Conservation (phyloP, 345 rosid species). For the Gossypium herbaceum region DNA sequence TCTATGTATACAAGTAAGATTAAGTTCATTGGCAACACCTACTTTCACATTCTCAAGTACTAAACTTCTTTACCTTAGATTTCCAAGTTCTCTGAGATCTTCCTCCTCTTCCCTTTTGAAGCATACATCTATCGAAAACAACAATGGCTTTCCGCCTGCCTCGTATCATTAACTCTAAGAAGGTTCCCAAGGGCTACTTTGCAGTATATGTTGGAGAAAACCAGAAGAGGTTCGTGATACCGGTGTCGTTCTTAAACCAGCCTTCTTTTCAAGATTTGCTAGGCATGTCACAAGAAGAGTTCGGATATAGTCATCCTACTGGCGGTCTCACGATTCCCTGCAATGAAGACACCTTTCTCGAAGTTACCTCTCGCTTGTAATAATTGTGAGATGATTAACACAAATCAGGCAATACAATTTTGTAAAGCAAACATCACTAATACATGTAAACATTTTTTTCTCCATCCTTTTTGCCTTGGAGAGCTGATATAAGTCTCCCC, state of each 20-base stretch:
- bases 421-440: neutral
- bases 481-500: neutral
- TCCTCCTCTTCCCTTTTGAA: neutral
- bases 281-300: conserved; percentile 34
- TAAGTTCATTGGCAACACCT: conserved; percentile 1
- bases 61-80: neutral
- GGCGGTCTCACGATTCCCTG: conserved; percentile 40
- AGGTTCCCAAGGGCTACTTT: conserved; percentile 15
- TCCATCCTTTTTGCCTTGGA: neutral
- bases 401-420: neutral
- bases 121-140: neutral
- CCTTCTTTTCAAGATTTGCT: conserved; percentile 36
- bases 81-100: neutral
- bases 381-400: neutral
- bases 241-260: conserved; percentile 28
- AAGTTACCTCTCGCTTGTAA: neutral
- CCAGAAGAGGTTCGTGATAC: conserved; percentile 36
- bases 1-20: neutral
- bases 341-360: conserved; percentile 27
- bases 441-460: conserved; percentile 9
- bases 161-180: conserved; percentile 9
- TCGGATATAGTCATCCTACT: conserved; percentile 37
- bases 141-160: conserved; percentile 10
- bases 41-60: neutral
- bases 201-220: conserved; percentile 29